Evolutionary conservation across 768 basidiomycete genomes (phyloP).

Genomic region (Russula foetens): DNA sequence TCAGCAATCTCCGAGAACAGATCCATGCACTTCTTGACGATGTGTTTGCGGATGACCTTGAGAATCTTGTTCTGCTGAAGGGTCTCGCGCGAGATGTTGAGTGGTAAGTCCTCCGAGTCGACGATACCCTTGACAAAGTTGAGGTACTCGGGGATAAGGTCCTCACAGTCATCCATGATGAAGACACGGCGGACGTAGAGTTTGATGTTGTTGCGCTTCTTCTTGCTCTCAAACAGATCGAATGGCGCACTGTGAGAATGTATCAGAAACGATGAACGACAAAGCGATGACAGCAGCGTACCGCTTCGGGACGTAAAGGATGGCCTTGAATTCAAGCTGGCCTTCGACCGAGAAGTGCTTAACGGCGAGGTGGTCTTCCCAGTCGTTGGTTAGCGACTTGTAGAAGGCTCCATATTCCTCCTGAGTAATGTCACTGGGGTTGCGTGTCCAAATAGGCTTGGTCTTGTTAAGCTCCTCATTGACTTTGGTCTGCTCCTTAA

Average conservation of each 20-base stretch:
- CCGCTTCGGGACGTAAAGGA: slow-evolving; percentile 96
- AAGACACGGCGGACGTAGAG: slow-evolving; percentile 99
- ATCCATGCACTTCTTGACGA: slow-evolving; percentile 97
- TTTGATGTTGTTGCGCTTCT: slow-evolving; percentile 99
- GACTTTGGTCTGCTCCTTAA: slow-evolving; percentile 80
- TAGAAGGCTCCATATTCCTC: slow-evolving; percentile 98
- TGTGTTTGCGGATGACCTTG: slow-evolving; percentile 98
- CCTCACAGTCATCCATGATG: slow-evolving; percentile 99
- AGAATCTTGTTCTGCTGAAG: slow-evolving; percentile 99
- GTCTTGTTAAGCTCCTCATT: slow-evolving; percentile 99
- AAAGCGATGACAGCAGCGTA: slow-evolving; percentile 28
- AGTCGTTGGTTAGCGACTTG: slow-evolving; percentile 99
- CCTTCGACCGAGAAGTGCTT: slow-evolving; percentile 99
- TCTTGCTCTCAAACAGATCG: slow-evolving; percentile 99
- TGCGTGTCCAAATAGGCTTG: slow-evolving; percentile 99
- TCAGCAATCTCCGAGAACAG: slow-evolving; percentile 93
- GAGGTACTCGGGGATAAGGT: slow-evolving; percentile 98
- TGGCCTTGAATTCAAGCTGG: slow-evolving; percentile 99
- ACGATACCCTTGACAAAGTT: slow-evolving; percentile 99
- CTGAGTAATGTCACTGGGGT: slow-evolving; percentile 84
- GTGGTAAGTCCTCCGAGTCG: slow-evolving; percentile 98
- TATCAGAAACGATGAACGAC: slow-evolving; percentile 13
- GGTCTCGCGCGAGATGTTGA: slow-evolving; percentile 99
- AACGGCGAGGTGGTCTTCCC: slow-evolving; percentile 99
- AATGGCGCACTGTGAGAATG: slow-evolving; percentile 71